phyloP scores from a whole-genome alignment of 257 asterid genomes.

The Solanum gandarillasii region DNA sequence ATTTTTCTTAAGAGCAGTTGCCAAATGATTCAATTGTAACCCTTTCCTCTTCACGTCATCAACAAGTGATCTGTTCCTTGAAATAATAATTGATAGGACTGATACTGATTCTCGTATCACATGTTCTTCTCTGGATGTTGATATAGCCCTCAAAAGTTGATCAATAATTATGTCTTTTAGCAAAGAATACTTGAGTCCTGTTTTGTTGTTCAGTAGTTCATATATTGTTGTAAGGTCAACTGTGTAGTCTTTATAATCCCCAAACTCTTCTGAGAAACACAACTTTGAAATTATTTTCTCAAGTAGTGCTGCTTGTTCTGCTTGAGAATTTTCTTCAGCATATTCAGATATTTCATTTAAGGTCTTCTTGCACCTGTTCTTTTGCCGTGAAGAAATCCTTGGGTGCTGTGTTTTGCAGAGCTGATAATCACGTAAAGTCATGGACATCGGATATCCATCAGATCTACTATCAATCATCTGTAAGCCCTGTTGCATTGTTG shows the following conservation, averaged over 20 bases:
- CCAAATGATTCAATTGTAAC: slow-evolving; percentile 57
- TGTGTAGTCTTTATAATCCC: slow-evolving; percentile 36
- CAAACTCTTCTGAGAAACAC: slow-evolving; percentile 54
- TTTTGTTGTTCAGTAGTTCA: slow-evolving; percentile 40
- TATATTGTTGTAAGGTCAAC: slow-evolving; percentile 60
- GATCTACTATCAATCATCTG: slow-evolving; percentile 10
- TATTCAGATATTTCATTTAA: slow-evolving; percentile 15
- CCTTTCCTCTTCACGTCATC: slow-evolving; percentile 77
- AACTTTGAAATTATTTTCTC: slow-evolving; percentile 66
- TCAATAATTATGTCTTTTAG: slow-evolving; percentile 71
- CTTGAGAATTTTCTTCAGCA: slow-evolving; percentile 25
- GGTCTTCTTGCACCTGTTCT: slow-evolving; percentile 25
- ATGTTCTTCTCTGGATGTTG: slow-evolving; percentile 59
- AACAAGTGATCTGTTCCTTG: slow-evolving; percentile 37
- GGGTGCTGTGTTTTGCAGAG: slow-evolving; percentile 7
- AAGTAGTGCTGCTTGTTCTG: slow-evolving; percentile 43
- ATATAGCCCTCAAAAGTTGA: slow-evolving; percentile 59
- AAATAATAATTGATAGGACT: slow-evolving; percentile 59
- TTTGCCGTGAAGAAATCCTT: slow-evolving; percentile 12
- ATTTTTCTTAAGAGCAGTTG: slow-evolving; percentile 66
- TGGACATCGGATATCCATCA: background rate
- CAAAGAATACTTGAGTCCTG: slow-evolving; percentile 65
- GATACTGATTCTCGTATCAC: slow-evolving; percentile 63
- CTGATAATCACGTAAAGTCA: slow-evolving; percentile 8
- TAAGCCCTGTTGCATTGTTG: slow-evolving; percentile 8